Evolutionary conservation across 1,139 yeast species (phyloP), one percentile per base, ranked within the genome.

Genomic region (Maudiozyma humilis): DNA sequence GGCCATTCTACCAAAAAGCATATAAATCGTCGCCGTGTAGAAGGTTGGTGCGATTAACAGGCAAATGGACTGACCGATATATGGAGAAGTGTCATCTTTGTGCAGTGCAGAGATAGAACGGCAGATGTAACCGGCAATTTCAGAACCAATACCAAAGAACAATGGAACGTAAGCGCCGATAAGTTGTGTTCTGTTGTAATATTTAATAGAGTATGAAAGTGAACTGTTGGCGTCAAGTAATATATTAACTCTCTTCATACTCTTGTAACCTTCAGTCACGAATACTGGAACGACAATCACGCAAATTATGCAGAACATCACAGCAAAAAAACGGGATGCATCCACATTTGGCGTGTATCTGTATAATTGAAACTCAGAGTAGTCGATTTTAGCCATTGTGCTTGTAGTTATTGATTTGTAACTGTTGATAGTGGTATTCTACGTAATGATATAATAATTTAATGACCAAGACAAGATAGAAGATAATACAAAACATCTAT

Each of bases 21-120:
- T 71, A 53, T 72, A 72, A 38, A 70, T 63, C 1, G 73, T 57
- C 1, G 74, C 76, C 1, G 75, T 71, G 46, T 64, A 63, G 37
- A 72, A 55, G 1, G 72, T 63, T 2, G 77, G 76, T 0, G 76
- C 71, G 23, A 72, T 56, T 38, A 71, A 57, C 27, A 71, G 50
- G 23, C 68, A 53, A 8, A 67, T 52, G 0, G 67, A 47, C 49
- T 71, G 74, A 5, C 62, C 51, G 32, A 68, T 59, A 49, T 64
- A 72, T 1, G 70, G 62, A 0, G 51, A 51, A 15, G 66, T 48
- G 1, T 45, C 41, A 3, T 46, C 44, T 5, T 49, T 47, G 32
- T 55, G 32, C 4, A 41, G 18, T 27, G 55, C 46, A 4, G 68
- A 62, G 2, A 52, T 38, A 17, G 56, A 45, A 48, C 76, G 59